Percentiles rank a stretch among this genome's conserved stretches.
Evolutionary conservation across 2,329 filamentous ascomycete species (phyloP).

Genomic region (Fusarium albidum): DNA sequence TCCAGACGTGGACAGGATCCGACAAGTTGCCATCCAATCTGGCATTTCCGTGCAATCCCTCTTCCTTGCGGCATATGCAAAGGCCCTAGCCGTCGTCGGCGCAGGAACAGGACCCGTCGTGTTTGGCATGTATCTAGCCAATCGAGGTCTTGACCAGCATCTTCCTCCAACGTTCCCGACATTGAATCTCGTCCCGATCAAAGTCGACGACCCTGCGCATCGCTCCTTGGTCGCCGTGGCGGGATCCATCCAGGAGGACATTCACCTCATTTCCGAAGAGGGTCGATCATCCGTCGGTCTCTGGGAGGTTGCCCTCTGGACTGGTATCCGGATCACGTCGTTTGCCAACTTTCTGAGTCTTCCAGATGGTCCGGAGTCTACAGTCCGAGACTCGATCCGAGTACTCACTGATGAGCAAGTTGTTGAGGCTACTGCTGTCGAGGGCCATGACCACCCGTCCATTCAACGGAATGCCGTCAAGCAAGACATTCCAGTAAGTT

Average conservation of each 20-base stretch:
- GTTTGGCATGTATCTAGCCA: slow-evolving; percentile 85
- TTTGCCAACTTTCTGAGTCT: slow-evolving; percentile 84
- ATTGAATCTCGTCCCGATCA: slow-evolving; percentile 79
- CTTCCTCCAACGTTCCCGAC: slow-evolving; percentile 69
- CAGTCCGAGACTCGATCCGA: slow-evolving; percentile 5
- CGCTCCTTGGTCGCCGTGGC: slow-evolving; percentile 60
- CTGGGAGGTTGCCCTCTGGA: slow-evolving; percentile 79
- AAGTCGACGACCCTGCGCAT: slow-evolving; percentile 52
- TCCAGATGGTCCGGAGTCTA: slow-evolving; percentile 39
- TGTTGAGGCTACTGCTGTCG: neutral
- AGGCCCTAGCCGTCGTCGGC: slow-evolving; percentile 48
- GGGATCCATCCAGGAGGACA: slow-evolving; percentile 69
- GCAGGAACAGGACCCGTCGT: slow-evolving; percentile 52
- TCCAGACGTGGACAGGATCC: slow-evolving; percentile 44
- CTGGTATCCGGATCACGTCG: slow-evolving; percentile 71
- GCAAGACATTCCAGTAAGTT: slow-evolving; percentile 42
- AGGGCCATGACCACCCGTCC: slow-evolving; percentile 2
- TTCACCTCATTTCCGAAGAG: slow-evolving; percentile 65
- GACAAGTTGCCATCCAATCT: slow-evolving; percentile 49
- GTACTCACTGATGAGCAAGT: slow-evolving; percentile 10
- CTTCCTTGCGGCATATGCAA: slow-evolving; percentile 77
- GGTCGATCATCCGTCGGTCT: slow-evolving; percentile 67
- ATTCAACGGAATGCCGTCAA: slow-evolving; percentile 36
- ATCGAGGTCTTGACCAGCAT: slow-evolving; percentile 66
- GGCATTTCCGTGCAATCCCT: slow-evolving; percentile 77